Base-by-base conservation (phyloP, 352 stramenopile genomes). In the Globisporangium paddicum region DNA sequence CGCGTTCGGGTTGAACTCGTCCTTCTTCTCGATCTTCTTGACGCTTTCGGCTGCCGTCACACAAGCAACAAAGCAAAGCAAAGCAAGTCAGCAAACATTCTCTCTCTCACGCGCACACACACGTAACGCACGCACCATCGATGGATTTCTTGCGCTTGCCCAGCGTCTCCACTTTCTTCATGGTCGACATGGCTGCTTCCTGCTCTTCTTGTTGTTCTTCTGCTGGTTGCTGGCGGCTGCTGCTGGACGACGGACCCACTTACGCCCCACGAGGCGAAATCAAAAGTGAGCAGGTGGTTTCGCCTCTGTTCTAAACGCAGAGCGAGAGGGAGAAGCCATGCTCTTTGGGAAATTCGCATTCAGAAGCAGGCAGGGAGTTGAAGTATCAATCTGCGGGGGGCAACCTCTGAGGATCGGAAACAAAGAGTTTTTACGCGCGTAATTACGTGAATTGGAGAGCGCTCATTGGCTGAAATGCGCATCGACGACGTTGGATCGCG, bases 61-160 rank as follows among this genome's bases (percentile, higher is more conserved):
- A n/a, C n/a, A n/a, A n/a, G n/a, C 23, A 3, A 16, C 10, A 40
- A n/a, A 18, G 9, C 10, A n/a, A 40, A 26, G 18, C 7, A 6
- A n/a, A 8, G 8, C 18, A 53, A 51, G 52, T 52, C 11, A 47
- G 59, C 19, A 19, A 61, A 54, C n/a, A n/a, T n/a, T n/a, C n/a
- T n/a, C n/a, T n/a, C n/a, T n/a, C n/a, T n/a, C n/a, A n/a, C n/a
- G n/a, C n/a, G 59, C n/a, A 56, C 32, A 40, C 35, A 40, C 2
- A n/a, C 35, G 35, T n/a, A n/a, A n/a, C 44, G 25, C 19, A 55
- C 72, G 25, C 66, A 93, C 85, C 85, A 53, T 95, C 86, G 45
- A 93, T 80, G 49, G 83, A 93, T 69, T 93, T 93, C 68, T 95
- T 93, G 66, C 86, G 83, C 75, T 95, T 95, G 70, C 83, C 86